Conservation (phyloP, 169 alveolate genomes). For the Ichthyophthirius multifiliis region DNA sequence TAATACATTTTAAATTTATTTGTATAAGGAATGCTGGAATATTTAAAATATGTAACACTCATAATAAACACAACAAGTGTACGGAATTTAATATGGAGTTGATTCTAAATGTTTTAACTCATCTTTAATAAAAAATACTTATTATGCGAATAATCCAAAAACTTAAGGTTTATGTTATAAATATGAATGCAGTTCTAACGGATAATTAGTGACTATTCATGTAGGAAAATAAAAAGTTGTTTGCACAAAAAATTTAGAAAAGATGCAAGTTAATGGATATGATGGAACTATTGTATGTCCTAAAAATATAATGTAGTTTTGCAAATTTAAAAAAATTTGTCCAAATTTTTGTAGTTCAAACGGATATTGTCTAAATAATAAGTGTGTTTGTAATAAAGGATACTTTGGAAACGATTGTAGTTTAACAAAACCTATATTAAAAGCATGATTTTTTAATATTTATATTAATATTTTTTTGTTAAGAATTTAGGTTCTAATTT, state of each 20-base stretch:
- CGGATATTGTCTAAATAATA: neutral
- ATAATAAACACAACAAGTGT: too few species aligned
- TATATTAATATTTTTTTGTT: too few species aligned
- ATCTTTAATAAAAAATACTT: neutral
- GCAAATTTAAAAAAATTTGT: neutral
- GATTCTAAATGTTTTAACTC: neutral
- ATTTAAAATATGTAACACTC: too few species aligned
- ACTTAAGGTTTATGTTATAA: constrained; percentile 1
- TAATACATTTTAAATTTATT: neutral
- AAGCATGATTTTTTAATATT: too few species aligned
- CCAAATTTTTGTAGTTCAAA: neutral
- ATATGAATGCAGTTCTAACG: neutral
- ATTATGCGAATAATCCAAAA: neutral
- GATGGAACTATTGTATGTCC: neutral
- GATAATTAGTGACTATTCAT: neutral
- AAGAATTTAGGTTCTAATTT: too few species aligned
- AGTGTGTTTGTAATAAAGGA: too few species aligned
- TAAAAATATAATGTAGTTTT: neutral
- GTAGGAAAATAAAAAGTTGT: neutral
- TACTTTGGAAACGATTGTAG: too few species aligned
- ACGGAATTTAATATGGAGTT: neutral
- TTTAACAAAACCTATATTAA: too few species aligned
- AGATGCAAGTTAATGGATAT: neutral
- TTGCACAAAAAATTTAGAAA: neutral
- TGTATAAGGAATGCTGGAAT: too few species aligned